Evolutionary conservation across 2,329 filamentous ascomycete genomes (phyloP).

Genomic region (Phaeophleospora eucalypticola): DNA sequence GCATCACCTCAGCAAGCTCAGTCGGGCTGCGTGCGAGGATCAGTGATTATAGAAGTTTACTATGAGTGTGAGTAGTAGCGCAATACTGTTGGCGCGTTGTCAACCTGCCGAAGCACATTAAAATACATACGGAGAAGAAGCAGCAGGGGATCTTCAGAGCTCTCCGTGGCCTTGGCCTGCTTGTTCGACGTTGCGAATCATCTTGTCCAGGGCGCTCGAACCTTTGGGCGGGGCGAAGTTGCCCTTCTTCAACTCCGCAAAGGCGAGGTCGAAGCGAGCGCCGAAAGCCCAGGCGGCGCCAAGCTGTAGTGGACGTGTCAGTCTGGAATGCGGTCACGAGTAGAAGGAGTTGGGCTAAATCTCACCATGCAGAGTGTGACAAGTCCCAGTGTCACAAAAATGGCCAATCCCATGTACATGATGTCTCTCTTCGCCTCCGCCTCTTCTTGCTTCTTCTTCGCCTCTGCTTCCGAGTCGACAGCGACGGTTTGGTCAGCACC

Average conservation of each 20-base stretch:
- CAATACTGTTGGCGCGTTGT: background rate
- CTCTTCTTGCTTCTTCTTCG: conserved; percentile 50
- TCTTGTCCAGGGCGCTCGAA: conserved; percentile 3
- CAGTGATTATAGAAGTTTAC: background rate
- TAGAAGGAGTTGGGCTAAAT: conserved; percentile 15
- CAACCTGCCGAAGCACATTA: background rate
- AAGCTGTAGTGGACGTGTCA: conserved; percentile 52
- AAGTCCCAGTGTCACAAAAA: conserved; percentile 64
- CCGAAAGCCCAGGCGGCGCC: conserved; percentile 74
- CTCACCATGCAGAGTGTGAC: conserved; percentile 78
- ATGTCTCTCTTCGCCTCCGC: conserved; percentile 53
- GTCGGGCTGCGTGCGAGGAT: background rate
- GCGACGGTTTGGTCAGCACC: conserved; percentile 37
- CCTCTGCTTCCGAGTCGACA: conserved; percentile 52
- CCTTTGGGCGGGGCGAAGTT: conserved; percentile 26
- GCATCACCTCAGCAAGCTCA: no score
- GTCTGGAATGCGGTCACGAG: background rate
- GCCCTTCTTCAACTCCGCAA: conserved; percentile 51
- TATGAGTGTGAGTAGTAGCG: background rate
- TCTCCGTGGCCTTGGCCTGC: conserved; percentile 23
- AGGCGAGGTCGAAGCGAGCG: conserved; percentile 73
- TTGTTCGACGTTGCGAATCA: conserved; percentile 8
- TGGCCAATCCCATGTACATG: conserved; percentile 61
- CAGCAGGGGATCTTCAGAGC: conserved; percentile 20
- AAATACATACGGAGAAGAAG: background rate